These are phyloP conservation scores for Anisogramma anomala DNA, from an alignment of 2,329 filamentous ascomycete genomes.

Conservation along the genomic window DNA sequence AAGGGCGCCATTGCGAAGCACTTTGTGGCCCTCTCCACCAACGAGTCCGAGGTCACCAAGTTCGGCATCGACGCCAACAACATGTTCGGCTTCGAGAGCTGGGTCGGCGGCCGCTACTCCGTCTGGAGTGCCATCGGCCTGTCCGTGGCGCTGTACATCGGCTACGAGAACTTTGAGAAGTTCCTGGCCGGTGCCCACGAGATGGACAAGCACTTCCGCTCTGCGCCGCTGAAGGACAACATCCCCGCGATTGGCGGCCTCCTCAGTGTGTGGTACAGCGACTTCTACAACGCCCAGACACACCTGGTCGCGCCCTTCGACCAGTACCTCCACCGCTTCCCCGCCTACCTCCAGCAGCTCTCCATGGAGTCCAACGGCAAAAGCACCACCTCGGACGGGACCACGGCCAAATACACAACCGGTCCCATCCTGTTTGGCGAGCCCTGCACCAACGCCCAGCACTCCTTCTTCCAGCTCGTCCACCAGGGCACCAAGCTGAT, in stretches of 20 bases:
- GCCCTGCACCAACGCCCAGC: constrained; percentile 96
- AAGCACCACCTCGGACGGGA: constrained; percentile 78
- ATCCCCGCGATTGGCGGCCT: constrained; percentile 88
- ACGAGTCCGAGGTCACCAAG: constrained; percentile 89
- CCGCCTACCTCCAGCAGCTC: constrained; percentile 95
- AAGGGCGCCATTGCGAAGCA: constrained; percentile 92
- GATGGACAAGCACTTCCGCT: constrained; percentile 97
- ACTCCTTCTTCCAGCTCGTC: constrained; percentile 99
- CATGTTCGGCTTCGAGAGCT: constrained; percentile 99
- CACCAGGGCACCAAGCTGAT: constrained; percentile 99
- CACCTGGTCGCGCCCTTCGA: constrained; percentile 98
- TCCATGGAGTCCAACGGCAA: constrained; percentile 99
- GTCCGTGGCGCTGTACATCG: constrained; percentile 87
- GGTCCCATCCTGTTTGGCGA: constrained; percentile 91
- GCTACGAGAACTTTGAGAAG: constrained; percentile 94
- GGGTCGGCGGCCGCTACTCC: constrained; percentile 96
- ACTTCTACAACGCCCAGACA: constrained; percentile 97
- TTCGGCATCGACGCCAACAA: constrained; percentile 98
- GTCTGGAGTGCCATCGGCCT: constrained; percentile 98
- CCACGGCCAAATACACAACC: constrained; percentile 94
- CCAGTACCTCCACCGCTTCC: constrained; percentile 98
- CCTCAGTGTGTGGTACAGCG: constrained; percentile 94
- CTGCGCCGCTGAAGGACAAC: constrained; percentile 84
- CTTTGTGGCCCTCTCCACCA: constrained; percentile 96
- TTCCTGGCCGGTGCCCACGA: constrained; percentile 90